Evolutionary conservation across 805 yeast genomes (phyloP), one percentile per base, ranked within the genome.

Genomic region (Kurtzmaniella fragi): DNA sequence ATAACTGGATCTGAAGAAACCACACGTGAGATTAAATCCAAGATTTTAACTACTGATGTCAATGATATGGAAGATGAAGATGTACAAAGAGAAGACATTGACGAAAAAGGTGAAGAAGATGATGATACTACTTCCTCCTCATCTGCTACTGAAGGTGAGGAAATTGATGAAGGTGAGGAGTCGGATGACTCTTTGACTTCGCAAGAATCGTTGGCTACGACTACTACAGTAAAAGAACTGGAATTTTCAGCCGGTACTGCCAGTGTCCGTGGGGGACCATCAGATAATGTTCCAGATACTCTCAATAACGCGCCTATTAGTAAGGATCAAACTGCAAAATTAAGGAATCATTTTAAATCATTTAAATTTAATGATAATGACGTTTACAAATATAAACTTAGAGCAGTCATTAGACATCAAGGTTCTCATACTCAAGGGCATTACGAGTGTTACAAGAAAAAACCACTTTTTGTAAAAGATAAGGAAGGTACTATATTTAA

Each of bases 391-490:
- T 89, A 86, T 56, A 66, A 67, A 43, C 67, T 93, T 28, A 75
- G 73, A 44, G 84, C 96, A 0, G 65, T 87, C 44, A 79, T 93
- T 14, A 75, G 89, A 47, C 98, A 93, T 56, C 78, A 81, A 34
- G 99, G 99, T 0, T 80, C 91, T 1, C 97, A 90, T 59, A 73
- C 80, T 15, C 76, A 79, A 32, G 98, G 98, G 1, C 98, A 90
- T 54, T 90, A 89, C 56, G 95, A 90, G 52, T 86, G 96, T 50
- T 87, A 78, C 56, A 80, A 84, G 45, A 79, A 78, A 35, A 90
- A 89, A 54, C 91, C 93, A 2, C 56, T 73, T 3, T 73, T 71
- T 40, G 78, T 68, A 38, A 76, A 72, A 44, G 66, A 65, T 41
- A 49, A 56, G 14, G 73, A 65, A 5, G 71, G 73, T 1, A 56